Evolutionary conservation across 371 early-diverging fungal species (phyloP).

Genomic region (Haplosporangium sp.): DNA sequence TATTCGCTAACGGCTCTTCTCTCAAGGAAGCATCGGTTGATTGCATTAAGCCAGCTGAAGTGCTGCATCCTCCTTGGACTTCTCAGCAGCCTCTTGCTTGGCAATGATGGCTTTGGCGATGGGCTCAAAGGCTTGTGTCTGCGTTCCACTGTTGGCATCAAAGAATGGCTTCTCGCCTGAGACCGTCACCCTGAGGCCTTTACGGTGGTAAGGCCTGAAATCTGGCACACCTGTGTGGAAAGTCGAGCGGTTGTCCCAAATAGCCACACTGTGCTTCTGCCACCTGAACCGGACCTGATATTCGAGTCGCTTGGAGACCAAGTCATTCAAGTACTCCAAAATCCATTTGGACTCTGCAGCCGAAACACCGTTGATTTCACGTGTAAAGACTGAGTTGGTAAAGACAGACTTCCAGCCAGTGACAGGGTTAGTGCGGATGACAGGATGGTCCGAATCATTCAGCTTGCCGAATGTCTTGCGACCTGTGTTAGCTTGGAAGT

Average conservation of each 20-base stretch:
- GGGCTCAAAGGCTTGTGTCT: constrained; percentile 45
- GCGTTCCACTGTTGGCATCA: constrained; percentile 62
- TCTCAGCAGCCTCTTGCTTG: constrained; percentile 48
- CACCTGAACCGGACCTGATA: constrained; percentile 75
- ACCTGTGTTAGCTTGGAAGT: constrained; percentile 54
- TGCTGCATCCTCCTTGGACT: constrained; percentile 21
- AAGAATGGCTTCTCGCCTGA: constrained; percentile 69
- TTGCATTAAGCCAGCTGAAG: constrained; percentile 28
- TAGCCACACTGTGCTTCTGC: constrained; percentile 70
- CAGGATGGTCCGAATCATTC: constrained; percentile 63
- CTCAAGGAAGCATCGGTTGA: not conserved
- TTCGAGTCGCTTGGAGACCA: constrained; percentile 64
- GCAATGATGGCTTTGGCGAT: constrained; percentile 43
- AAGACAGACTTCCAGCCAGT: constrained; percentile 77
- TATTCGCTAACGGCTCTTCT: not conserved
- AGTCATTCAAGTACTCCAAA: constrained; percentile 63
- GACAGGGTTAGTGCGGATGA: constrained; percentile 77
- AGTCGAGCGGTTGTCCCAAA: constrained; percentile 74
- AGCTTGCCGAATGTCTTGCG: constrained; percentile 59
- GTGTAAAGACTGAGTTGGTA: constrained; percentile 72
- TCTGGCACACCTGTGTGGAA: constrained; percentile 68
- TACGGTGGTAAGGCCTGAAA: constrained; percentile 59
- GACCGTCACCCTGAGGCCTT: constrained; percentile 64
- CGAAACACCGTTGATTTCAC: constrained; percentile 64
- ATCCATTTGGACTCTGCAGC: constrained; percentile 67